phyloP scores from a whole-genome alignment of 2,329 filamentous ascomycete species.

The Ilyonectria sp. region DNA sequence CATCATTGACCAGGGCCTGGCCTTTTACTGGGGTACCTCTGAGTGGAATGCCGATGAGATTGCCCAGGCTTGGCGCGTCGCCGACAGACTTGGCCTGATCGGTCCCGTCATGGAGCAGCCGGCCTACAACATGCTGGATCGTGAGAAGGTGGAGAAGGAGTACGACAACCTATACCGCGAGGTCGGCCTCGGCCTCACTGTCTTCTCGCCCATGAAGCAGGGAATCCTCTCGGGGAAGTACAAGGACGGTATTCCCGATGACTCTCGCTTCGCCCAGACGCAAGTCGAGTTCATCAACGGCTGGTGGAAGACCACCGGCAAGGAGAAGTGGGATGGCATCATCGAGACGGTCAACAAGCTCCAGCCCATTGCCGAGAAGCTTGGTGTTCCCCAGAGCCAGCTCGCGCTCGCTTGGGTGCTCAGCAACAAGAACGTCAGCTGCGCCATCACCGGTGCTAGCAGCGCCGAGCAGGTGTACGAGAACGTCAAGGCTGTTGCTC shows the following conservation, averaged over 20 bases:
- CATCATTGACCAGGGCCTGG: constrained; percentile 77
- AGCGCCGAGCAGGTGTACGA: constrained; percentile 72
- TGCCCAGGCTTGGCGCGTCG: constrained; percentile 72
- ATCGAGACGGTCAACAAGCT: constrained; percentile 73
- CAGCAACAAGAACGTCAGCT: constrained; percentile 73
- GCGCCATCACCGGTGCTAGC: constrained; percentile 74
- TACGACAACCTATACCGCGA: constrained; percentile 73
- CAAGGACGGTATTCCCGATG: constrained; percentile 72
- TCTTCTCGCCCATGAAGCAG: constrained; percentile 71
- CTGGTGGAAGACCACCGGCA: constrained; percentile 65
- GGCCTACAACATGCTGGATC: constrained; percentile 74
- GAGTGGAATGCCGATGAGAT: constrained; percentile 79
- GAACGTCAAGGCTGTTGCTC: constrained; percentile 68
- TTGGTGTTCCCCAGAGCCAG: constrained; percentile 71
- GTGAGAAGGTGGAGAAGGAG: constrained; percentile 75
- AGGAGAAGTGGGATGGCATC: constrained; percentile 68
- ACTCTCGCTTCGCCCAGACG: constrained; percentile 70
- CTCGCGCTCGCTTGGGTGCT: constrained; percentile 76
- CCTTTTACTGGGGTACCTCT: constrained; percentile 80
- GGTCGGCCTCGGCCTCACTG: constrained; percentile 73
- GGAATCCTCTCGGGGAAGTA: constrained; percentile 79
- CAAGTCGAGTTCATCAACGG: constrained; percentile 70
- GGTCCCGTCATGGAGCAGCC: constrained; percentile 78
- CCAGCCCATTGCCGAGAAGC: constrained; percentile 74
- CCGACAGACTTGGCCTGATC: constrained; percentile 73